Base-by-base conservation (phyloP, 169 alveolate genomes). In the Ophryocystis elektroscirrha region DNA sequence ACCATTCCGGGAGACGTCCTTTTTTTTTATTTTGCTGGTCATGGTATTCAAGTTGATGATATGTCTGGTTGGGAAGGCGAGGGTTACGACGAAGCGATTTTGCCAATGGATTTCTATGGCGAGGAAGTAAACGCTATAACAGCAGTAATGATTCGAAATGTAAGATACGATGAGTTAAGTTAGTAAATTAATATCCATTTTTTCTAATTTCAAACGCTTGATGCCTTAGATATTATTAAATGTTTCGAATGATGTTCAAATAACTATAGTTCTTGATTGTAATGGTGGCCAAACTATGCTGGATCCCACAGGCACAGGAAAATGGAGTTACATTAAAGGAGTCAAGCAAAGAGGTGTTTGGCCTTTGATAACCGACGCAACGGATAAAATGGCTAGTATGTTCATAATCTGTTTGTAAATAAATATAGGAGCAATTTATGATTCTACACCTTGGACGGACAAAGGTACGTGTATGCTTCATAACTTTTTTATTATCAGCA, bases 21-120 rank as follows among this genome's bases (percentile, higher is more conserved):
- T 23, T 69, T 81, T 38, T 81, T 81, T 50, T 81, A 73, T 61
- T 81, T 69, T 61, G 74, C 89, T 39, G 91, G 91, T 18, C 84
- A 81, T 63, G 66, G 85, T 48, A 76, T 79, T 5, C 91, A 78
- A 56, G 75, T 71, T 12, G 91, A 81, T 49, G 80, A 78, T 41
- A 61, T 81, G 77, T 63, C 81, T 39, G 86, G 87, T 24, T 81
- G 80, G 73, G 91, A 81, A 39, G 91, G 88, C 5, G 91, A 81
- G 51, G 91, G 91, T 24, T 81, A 69, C 50, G 91, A 81, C 51
- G 91, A 81, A 64, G 91, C 87, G 19, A 51, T 78, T 32, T 70
- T 81, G n/a, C 85, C 89, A 29, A 66, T 71, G 7, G 91, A 81
- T 35, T 81, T 69, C 32, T 54, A 60, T 32, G 35, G 44, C 19